These are phyloP conservation scores for Lachnellula subtilissima DNA, from an alignment of 2,329 filamentous ascomycete species.

Conservation along the genomic window DNA sequence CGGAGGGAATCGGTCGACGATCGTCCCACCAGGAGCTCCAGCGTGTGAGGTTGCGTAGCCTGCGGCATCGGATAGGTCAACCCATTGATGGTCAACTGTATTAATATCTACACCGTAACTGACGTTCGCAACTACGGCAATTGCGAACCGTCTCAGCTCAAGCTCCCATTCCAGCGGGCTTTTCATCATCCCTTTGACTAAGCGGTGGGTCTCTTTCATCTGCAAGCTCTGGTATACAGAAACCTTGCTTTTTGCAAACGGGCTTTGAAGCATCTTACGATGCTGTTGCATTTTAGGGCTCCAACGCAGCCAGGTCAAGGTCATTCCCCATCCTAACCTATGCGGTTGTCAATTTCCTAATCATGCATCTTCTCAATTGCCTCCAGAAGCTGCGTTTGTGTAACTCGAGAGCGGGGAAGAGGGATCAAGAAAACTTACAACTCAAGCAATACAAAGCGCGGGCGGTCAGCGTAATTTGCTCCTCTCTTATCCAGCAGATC, in stretches of 20 bases:
- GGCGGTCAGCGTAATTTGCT: slow-evolving; percentile 41
- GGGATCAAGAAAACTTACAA: not conserved
- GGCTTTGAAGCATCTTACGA: slow-evolving; percentile 39
- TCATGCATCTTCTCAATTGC: not conserved
- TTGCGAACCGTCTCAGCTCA: slow-evolving; percentile 18
- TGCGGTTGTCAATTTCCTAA: not conserved
- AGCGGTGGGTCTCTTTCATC: slow-evolving; percentile 28
- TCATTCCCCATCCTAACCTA: slow-evolving; percentile 36
- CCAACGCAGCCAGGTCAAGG: slow-evolving; percentile 38
- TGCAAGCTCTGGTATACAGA: slow-evolving; percentile 23
- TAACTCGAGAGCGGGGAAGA: too few species aligned
- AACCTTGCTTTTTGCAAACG: slow-evolving; percentile 36
- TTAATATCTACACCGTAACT: not conserved
- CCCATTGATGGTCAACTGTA: not conserved
- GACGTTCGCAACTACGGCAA: not conserved
- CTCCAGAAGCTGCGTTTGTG: too few species aligned
- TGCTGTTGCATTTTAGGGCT: slow-evolving; percentile 38
- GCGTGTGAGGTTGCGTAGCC: too few species aligned
- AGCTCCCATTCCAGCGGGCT: slow-evolving; percentile 34
- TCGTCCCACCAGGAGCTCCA: too few species aligned
- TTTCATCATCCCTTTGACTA: slow-evolving; percentile 30
- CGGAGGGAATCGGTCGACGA: too few species aligned
- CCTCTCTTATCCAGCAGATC: slow-evolving; percentile 42
- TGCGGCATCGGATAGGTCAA: too few species aligned
- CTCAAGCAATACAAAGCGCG: slow-evolving; percentile 34